Percentiles rank a stretch among this genome's conserved stretches.
Conservation (phyloP, 2,329 filamentous ascomycete species). For the Fusarium illudens region DNA sequence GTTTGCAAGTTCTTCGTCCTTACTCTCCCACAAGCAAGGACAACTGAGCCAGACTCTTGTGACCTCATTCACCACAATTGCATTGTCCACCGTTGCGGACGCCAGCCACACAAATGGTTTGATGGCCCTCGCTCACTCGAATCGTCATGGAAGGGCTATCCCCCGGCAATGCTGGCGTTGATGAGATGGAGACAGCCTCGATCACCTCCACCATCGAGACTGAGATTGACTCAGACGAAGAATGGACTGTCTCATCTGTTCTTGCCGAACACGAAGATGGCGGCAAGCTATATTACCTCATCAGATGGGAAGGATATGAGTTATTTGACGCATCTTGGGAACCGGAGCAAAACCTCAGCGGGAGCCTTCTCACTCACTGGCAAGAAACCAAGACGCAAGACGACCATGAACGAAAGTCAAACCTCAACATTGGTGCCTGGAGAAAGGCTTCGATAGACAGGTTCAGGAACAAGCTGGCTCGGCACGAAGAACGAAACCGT, state of each 20-base stretch:
- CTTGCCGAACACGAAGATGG: conserved; percentile 54
- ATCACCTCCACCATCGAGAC: conserved; percentile 47
- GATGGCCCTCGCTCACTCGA: neutral
- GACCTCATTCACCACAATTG: neutral
- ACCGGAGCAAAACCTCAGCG: conserved; percentile 53
- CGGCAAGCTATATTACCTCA: conserved; percentile 44
- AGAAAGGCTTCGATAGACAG: conserved; percentile 45
- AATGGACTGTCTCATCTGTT: conserved; percentile 62
- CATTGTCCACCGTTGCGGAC: neutral
- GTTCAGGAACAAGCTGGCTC: conserved; percentile 43
- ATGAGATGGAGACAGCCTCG: conserved; percentile 43
- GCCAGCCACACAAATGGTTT: neutral
- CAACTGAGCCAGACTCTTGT: neutral
- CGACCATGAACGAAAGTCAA: conserved; percentile 43
- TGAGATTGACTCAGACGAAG: conserved; percentile 50
- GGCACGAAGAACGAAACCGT: conserved; percentile 55
- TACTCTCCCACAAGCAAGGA: neutral
- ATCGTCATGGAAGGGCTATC: neutral
- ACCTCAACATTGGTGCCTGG: conserved; percentile 52
- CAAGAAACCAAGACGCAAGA: conserved; percentile 50
- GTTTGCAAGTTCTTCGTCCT: neutral
- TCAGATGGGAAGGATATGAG: conserved; percentile 50
- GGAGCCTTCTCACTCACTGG: conserved; percentile 55
- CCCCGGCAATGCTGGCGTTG: conserved; percentile 6
- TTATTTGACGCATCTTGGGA: conserved; percentile 59